Conservation (phyloP, 2,329 filamentous ascomycete genomes). For the Volutella citrinella region DNA sequence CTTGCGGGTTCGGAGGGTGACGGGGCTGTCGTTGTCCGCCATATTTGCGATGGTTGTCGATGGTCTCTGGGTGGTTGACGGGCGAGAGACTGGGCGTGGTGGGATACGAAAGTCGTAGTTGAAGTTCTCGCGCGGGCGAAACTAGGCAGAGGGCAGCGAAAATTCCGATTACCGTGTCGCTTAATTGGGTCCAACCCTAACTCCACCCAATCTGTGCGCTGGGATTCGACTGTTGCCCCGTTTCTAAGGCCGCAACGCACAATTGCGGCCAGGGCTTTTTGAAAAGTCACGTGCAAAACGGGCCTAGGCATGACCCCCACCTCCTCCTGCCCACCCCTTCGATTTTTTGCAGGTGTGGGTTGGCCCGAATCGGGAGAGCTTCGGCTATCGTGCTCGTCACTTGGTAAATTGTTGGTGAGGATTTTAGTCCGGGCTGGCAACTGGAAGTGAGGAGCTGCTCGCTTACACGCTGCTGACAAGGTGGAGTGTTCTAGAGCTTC, state of each 20-base stretch:
- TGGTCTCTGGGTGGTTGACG: constrained; percentile 33
- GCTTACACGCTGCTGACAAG: too few relatives aligned
- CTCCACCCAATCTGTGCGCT: constrained; percentile 12
- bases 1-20: constrained; percentile 96
- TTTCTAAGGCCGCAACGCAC: constrained; percentile 13
- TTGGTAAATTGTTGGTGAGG: too few relatives aligned
- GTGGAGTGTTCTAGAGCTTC: too few relatives aligned
- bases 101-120: constrained; percentile 28
- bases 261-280: constrained; percentile 8
- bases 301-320: too few relatives aligned
- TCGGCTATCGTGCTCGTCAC: too few relatives aligned
- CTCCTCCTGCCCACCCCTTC: too few relatives aligned
- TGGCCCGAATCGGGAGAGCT: too few relatives aligned
- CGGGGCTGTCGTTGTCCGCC: constrained; percentile 77
- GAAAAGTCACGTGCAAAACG: constrained; percentile 17
- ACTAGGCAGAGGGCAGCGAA: constrained; percentile 27
- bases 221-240: constrained; percentile 16
- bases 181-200: constrained; percentile 49
- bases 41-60: constrained; percentile 63
- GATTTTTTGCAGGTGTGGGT: too few relatives aligned
- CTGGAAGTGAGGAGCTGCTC: too few relatives aligned
- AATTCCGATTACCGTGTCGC: constrained; percentile 37
- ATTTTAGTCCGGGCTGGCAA: too few relatives aligned
- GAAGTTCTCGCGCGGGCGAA: constrained; percentile 28
- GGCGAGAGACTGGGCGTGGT: constrained; percentile 28